Evolutionary conservation across 78 protist genomes (phyloP), one percentile per base, ranked within the genome.

Genomic region (Cavenderia fasciculata): DNA sequence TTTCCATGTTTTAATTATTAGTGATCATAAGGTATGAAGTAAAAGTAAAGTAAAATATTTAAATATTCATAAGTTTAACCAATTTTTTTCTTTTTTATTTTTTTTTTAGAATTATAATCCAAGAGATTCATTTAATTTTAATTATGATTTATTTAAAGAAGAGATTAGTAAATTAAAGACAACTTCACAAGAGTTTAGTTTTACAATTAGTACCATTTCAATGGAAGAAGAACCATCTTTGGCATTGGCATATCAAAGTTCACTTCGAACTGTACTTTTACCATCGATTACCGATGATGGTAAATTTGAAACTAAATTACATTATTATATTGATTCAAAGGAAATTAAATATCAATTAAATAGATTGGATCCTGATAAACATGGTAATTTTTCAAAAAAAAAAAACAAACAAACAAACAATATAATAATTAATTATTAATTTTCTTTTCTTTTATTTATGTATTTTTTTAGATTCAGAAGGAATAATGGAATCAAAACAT

Each of bases 161-260:
- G 85, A 86, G 41, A 43, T 86, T 47, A 74, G 65, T 10, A 86
- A 86, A n/a, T 46, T 86, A 5, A 70, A 62, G 57, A 14, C 72
- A 34, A 71, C 92, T 25, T 7, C n/a, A 19, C 92, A 86, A 71
- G 92, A 86, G 41, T 86, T 86, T 43, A 61, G 72, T 6, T 86
- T 44, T 25, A 65, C 33, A 4, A 75, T 86, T 31, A 86, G 10
- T 43, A 72, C 43, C 36, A n/a, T 86, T 0, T 59, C 79, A 62
- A 86, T 86, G 92, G 34, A 43, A 25, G 84, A 86, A 36, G 92
- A 86, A 33, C 72, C 44, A 54, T 38, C 54, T 38, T 43, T 86
- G 12, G 49, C 92, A 10, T 44, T 86, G 2, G 92, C 92, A 40
- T 86, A 75, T 71, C 68, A 74, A 10, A 49, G 43, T 7, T 70